Percentiles rank a stretch among this genome's conserved stretches.
These are phyloP conservation scores for Mycosarcoma maydis DNA, from an alignment of 1,284 basidiomycete species.

Conservation along the genomic window DNA sequence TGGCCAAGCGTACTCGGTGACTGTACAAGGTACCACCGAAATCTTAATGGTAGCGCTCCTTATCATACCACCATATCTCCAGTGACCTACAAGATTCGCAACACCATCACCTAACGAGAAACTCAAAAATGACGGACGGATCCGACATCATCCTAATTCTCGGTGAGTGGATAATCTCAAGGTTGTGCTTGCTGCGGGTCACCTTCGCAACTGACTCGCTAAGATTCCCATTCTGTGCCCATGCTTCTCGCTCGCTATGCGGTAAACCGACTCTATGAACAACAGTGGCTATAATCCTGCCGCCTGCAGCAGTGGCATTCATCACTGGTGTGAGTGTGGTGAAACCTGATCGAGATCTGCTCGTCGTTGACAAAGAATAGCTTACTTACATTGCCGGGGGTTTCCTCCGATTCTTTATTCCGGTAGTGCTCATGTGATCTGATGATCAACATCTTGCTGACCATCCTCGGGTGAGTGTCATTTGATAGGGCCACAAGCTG, in stretches of 20 bases:
- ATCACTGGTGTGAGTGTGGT: conserved; percentile 72
- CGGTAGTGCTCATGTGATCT: conserved; percentile 71
- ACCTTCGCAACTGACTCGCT: neutral
- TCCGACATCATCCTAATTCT: conserved; percentile 51
- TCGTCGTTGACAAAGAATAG: no score
- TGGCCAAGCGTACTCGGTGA: no score
- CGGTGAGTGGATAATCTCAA: conserved; percentile 15
- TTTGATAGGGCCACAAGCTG: no score
- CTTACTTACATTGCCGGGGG: neutral
- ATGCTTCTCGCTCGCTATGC: neutral
- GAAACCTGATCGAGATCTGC: neutral
- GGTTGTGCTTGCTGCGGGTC: neutral
- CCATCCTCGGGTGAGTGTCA: conserved; percentile 72
- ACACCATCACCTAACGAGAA: neutral
- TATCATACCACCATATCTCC: no score
- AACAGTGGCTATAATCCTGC: conserved; percentile 75
- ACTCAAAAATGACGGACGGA: conserved; percentile 26
- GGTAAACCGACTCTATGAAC: neutral
- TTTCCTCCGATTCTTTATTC: neutral
- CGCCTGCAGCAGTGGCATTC: conserved; percentile 74
- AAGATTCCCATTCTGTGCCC: neutral
- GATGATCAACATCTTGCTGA: conserved; percentile 80
- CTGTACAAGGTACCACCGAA: no score
- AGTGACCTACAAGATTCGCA: no score
- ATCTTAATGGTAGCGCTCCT: no score